phyloP scores from a whole-genome alignment of 495 filamentous ascomycete genomes.

The Cladorrhinum samala region DNA sequence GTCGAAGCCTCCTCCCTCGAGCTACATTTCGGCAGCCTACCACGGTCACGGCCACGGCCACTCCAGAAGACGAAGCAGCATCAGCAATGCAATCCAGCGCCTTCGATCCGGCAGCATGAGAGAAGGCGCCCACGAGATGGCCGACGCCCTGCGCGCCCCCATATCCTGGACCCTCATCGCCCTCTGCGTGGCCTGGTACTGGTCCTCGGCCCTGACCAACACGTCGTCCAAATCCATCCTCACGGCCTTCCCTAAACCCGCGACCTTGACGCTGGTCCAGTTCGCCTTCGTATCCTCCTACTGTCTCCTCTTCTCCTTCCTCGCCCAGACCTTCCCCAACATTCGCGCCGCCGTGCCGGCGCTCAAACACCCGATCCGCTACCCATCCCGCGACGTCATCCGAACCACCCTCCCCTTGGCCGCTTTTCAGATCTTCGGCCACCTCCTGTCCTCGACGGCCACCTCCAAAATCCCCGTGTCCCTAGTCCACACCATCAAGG shows the following conservation, averaged over 20 bases:
- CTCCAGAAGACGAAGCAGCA: slow-evolving; percentile 64
- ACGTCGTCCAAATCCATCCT: slow-evolving; percentile 97
- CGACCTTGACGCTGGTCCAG: slow-evolving; percentile 91
- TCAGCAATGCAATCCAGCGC: slow-evolving; percentile 75
- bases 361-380: slow-evolving; percentile 72
- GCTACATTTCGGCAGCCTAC: slow-evolving; percentile 1
- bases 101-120: slow-evolving; percentile 78
- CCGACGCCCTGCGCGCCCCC: slow-evolving; percentile 82
- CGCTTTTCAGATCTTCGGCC: slow-evolving; percentile 86
- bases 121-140: slow-evolving; percentile 88
- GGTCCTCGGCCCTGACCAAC: slow-evolving; percentile 90
- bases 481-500: slow-evolving; percentile 97
- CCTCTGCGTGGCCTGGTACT: slow-evolving; percentile 86
- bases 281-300: slow-evolving; percentile 88
- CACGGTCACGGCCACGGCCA: too few species aligned
- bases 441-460: slow-evolving; percentile 87
- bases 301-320: slow-evolving; percentile 72
- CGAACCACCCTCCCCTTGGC: slow-evolving; percentile 82
- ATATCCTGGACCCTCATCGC: slow-evolving; percentile 65
- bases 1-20: slow-evolving; percentile 30
- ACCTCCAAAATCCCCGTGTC: slow-evolving; percentile 93
- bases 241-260: slow-evolving; percentile 83
- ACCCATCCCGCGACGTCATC: slow-evolving; percentile 78
- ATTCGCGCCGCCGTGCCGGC: slow-evolving; percentile 66
- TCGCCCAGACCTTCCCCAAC: slow-evolving; percentile 62